phyloP scores from a whole-genome alignment of 2,329 filamentous ascomycete species.

The Curvularia lunata region DNA sequence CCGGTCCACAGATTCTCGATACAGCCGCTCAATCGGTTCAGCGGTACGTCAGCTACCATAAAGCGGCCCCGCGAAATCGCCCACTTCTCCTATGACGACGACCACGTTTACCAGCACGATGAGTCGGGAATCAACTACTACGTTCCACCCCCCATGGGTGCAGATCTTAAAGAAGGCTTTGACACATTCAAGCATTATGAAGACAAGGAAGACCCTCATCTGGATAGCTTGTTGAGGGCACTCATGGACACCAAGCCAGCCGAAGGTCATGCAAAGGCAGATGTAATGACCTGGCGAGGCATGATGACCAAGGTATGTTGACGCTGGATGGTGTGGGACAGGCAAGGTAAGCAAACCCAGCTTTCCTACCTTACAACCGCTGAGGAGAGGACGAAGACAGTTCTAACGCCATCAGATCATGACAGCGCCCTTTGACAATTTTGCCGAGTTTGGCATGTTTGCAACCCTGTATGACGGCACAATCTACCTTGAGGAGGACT shows the following conservation, averaged over 20 bases:
- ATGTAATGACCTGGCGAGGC: slow-evolving; percentile 91
- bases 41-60: slow-evolving; percentile 43
- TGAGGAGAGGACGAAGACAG: neutral
- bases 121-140: slow-evolving; percentile 86
- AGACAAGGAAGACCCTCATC: slow-evolving; percentile 81
- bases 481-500: slow-evolving; percentile 87
- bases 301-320: slow-evolving; percentile 92
- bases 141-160: slow-evolving; percentile 74
- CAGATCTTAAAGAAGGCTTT: slow-evolving; percentile 80
- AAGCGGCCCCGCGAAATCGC: slow-evolving; percentile 74
- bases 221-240: slow-evolving; percentile 80
- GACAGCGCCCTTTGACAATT: slow-evolving; percentile 79
- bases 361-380: slow-evolving; percentile 22
- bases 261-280: slow-evolving; percentile 66
- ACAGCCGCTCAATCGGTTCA: slow-evolving; percentile 43
- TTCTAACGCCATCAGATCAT: slow-evolving; percentile 68
- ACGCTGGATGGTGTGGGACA: neutral
- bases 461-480: slow-evolving; percentile 86
- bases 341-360: slow-evolving; percentile 25
- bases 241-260: slow-evolving; percentile 73
- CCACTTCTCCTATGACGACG: slow-evolving; percentile 89
- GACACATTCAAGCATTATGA: slow-evolving; percentile 83
- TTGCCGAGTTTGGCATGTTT: slow-evolving; percentile 92
- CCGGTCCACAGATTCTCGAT: slow-evolving; percentile 35
- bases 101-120: slow-evolving; percentile 77